Base-by-base conservation (phyloP, 106 monocot species). In the Dendrobium nobile region DNA sequence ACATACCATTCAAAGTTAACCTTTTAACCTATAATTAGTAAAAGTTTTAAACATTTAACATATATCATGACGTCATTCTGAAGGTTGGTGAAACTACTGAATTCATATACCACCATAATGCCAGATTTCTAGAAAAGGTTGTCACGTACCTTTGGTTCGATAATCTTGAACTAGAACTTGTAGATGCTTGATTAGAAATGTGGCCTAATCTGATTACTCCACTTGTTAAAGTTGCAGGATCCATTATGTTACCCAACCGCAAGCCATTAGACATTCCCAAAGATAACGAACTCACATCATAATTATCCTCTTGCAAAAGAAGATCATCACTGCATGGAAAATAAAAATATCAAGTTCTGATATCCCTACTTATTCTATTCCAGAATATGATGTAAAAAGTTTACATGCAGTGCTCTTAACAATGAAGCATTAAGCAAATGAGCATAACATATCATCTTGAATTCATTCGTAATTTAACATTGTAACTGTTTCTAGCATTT, bases 231-330 rank as follows among this genome's bases (percentile, higher is more conserved):
- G 19, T 84, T 44, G 70, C 54, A 70, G 78, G 20, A 73, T 88
- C 87, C 27, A 37, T 72, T 42, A 77, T 11, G 51, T 77, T 45
- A 77, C 79, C 77, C 59, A 89, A 77, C 40, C 72, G 81, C 67
- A 88, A 43, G 33, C 55, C 77, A 80, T 80, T 89, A 55, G 83
- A 41, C 64, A 88, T 20, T 79, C 80, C 87, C 54, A 68, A 87
- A 13, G 82, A 67, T 31, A 93, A 75, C 28, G 81, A 75, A 73
- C 67, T 80, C 7, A 82, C 77, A 55, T 90, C 90, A 27, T 85
- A 79, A 82, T 84, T 85, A 68, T 89, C 92, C 72, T 98, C 94
- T 89, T 98, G 90, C 86, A 98, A 67, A 84, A 96, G 96, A 56
- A 82, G 91, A 70, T 94, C 96, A 86, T 97, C 96, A 85, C 96